Evolutionary conservation across 768 basidiomycete species (phyloP), one percentile per base, ranked within the genome.

Genomic region (Panus rudis): DNA sequence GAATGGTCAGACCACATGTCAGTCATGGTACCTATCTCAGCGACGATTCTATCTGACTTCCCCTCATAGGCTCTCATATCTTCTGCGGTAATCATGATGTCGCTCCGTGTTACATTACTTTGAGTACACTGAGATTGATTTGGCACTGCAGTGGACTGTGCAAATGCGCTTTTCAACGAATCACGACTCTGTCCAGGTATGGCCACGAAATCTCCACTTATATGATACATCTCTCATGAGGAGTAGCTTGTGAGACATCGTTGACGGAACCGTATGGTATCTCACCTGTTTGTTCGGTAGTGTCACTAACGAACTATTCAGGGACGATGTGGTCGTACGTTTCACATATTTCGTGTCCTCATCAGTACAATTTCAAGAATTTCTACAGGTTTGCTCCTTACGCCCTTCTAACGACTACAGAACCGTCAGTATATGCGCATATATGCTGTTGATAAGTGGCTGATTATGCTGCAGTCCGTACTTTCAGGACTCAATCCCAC

Each of bases 361-460:
- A 48, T 76, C 81, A 26, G 79, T 82, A 43, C 78, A 5, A 21
- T 11, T 31, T 33, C 19, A 26, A 37, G 81, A 13, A 11, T 26
- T 22, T 17, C 25, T 7, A 14, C 50, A 89, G 84, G 79, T 89
- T 21, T 87, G 81, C 64, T 87, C 85, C 2, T 63, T 92, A 14
- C 83, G 85, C 53, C 89, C 89, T 0, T 81, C 87, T 4, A 92
- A 92, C 57, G 89, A 92, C 61, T 92, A 91, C 64, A 92, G 91
- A 67, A 92, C 89, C 38, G 89, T 84, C 57, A 56, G 69, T 51
- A 42, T 47, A 46, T 42, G 63, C 70, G 70, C 72, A 65, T 62
- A 65, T 58, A 45, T 48, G 23, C 26, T 20, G n/a, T 11, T 41
- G 12, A 43, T 35, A 17, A 35, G 43, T 30, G 24, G 16, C 42